Conservation (phyloP, 2,329 filamentous ascomycete species). For the Alternaria ethzedia region DNA sequence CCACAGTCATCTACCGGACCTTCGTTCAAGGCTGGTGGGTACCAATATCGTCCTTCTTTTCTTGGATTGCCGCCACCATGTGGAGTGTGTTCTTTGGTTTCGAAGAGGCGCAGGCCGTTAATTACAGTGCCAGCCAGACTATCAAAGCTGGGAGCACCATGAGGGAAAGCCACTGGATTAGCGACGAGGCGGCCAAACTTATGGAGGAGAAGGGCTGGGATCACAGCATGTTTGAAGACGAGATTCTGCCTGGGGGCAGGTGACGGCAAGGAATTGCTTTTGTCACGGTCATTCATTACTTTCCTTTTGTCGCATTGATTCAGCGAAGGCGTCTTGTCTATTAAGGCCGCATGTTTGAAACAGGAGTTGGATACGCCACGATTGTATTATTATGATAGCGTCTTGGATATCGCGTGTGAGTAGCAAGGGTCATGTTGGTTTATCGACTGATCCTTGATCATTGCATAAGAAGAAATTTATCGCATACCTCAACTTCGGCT, state of each 20-base stretch:
- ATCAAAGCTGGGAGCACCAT: constrained; percentile 1
- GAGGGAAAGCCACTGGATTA: constrained; percentile 7
- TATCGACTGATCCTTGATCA: background rate
- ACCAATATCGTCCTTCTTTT: constrained; percentile 32
- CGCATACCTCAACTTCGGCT: background rate
- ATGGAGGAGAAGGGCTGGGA: constrained; percentile 28
- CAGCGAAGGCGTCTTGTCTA: constrained; percentile 22
- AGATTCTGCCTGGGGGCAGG: constrained; percentile 13
- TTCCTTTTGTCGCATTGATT: constrained; percentile 12
- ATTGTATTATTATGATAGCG: constrained; percentile 6
- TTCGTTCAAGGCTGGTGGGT: constrained; percentile 44
- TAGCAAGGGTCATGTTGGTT: background rate
- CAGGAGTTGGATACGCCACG: constrained; percentile 2
- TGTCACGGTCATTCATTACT: background rate
- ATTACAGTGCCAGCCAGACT: background rate
- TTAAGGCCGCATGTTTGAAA: background rate
- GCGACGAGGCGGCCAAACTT: constrained; percentile 11
- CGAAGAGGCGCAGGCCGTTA: constrained; percentile 7
- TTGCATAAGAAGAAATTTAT: background rate
- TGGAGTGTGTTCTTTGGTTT: constrained; percentile 17
- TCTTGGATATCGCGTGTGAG: constrained; percentile 4
- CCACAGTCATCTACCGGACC: constrained; percentile 59
- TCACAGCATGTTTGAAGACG: constrained; percentile 35
- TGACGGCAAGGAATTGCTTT: background rate
- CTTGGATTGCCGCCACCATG: constrained; percentile 22